Conservation (phyloP, 2,329 filamentous ascomycete genomes). For the Triangularia setosa region DNA sequence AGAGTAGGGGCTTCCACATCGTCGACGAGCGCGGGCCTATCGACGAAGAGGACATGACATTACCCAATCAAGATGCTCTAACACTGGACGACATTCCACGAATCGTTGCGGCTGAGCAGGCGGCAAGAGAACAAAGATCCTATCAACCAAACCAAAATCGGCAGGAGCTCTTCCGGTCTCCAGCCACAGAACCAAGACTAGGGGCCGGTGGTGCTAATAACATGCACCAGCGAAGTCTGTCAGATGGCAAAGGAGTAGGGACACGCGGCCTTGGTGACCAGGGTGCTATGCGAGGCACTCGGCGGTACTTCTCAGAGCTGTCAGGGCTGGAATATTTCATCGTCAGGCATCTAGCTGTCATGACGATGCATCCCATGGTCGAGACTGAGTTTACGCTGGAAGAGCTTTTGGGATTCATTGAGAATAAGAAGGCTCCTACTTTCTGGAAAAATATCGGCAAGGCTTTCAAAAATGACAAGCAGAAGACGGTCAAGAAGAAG, state of each 20-base stretch:
- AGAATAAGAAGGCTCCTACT: conserved; percentile 80
- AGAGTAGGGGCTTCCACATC: conserved; percentile 62
- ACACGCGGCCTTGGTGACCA: conserved; percentile 48
- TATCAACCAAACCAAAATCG: conserved; percentile 72
- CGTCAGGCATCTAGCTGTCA: conserved; percentile 86
- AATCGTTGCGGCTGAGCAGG: conserved; percentile 89
- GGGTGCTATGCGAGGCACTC: conserved; percentile 52
- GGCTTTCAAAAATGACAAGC: conserved; percentile 83
- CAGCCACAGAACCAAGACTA: conserved; percentile 58
- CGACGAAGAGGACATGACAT: conserved; percentile 73
- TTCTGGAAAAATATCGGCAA: conserved; percentile 99
- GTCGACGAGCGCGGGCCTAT: conserved; percentile 72
- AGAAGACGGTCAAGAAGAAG: conserved; percentile 79
- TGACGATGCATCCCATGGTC: conserved; percentile 90
- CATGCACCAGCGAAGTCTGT: conserved; percentile 48
- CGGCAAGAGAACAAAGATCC: conserved; percentile 78
- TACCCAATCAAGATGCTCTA: conserved; percentile 85
- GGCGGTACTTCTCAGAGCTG: conserved; percentile 93
- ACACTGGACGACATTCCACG: conserved; percentile 94
- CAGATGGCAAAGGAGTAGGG: conserved; percentile 48
- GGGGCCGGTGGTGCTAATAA: conserved; percentile 61
- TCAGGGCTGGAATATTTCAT: conserved; percentile 97
- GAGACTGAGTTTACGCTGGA: conserved; percentile 91
- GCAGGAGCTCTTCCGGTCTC: conserved; percentile 59
- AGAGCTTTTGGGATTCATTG: conserved; percentile 86